Conservation (phyloP, 176 grass and related monocot species). For the Lolium multiflorum region DNA sequence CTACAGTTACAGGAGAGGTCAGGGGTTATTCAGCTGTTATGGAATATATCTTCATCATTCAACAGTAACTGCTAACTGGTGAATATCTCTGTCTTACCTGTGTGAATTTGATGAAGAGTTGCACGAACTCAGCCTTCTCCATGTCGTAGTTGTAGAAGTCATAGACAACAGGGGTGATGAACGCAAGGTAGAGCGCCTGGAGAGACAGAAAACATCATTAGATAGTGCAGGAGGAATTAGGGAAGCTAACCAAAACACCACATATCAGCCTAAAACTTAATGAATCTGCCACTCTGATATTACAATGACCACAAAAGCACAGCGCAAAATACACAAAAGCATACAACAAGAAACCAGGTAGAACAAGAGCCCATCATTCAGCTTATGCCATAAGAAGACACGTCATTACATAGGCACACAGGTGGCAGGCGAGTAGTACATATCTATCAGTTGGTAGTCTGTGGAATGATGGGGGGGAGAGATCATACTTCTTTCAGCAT, state of each 20-base stretch:
- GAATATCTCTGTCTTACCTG: conserved; percentile 43
- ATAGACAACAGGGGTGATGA: conserved; percentile 65
- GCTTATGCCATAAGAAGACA: background rate
- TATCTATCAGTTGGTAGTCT: background rate
- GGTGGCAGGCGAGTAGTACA: background rate
- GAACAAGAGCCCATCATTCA: background rate
- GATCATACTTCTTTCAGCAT: background rate
- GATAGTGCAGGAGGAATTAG: background rate
- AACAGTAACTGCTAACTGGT: background rate
- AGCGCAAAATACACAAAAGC: background rate
- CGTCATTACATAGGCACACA: background rate
- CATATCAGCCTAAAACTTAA: background rate
- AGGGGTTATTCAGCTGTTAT: background rate
- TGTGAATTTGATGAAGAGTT: conserved; percentile 75
- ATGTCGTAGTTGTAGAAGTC: conserved; percentile 90
- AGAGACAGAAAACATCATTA: conserved; percentile 3
- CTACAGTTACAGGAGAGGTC: conserved; percentile 24
- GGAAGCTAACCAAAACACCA: background rate
- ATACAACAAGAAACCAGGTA: background rate
- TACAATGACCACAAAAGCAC: background rate
- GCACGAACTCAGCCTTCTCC: conserved; percentile 72
- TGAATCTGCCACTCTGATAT: background rate
- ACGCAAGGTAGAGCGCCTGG: conserved; percentile 62
- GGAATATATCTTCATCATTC: background rate
- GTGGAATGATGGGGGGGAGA: background rate